These are phyloP conservation scores for Marsdenia floribunda DNA, from an alignment of 257 asterid species.

Conservation along the genomic window DNA sequence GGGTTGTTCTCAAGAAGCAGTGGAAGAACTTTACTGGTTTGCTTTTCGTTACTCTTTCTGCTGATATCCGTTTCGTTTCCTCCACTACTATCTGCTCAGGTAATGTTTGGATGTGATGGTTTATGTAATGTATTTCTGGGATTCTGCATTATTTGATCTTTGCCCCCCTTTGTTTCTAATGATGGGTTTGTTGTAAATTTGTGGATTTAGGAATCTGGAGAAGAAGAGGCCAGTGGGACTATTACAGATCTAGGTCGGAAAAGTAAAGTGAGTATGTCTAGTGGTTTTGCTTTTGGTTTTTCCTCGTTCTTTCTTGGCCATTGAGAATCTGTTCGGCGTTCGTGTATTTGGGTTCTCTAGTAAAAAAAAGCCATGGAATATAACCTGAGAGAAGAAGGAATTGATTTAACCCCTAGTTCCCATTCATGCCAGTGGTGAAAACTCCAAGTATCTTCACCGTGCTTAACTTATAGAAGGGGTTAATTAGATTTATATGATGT, in stretches of 20 bases:
- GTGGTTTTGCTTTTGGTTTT: constrained; percentile 4
- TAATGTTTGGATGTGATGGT: constrained; percentile 1
- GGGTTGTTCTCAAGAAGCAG: constrained; percentile 15
- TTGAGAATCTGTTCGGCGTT: neutral
- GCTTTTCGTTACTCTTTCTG: constrained; percentile 8
- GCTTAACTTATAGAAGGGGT: neutral
- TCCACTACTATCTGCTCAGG: constrained; percentile 27
- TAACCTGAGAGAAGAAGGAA: neutral
- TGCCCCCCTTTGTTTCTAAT: neutral
- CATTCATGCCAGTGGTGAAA: neutral
- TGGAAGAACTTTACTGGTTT: constrained; percentile 8
- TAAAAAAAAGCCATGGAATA: neutral
- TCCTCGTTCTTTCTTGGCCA: constrained; percentile 9
- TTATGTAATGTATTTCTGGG: neutral
- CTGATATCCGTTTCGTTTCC: constrained; percentile 8
- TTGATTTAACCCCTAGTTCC: neutral
- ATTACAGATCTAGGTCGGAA: constrained; percentile 62
- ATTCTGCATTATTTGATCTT: neutral
- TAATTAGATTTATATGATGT: neutral
- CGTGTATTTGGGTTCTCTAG: neutral
- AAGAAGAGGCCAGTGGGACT: constrained; percentile 29
- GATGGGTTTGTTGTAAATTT: constrained; percentile 2
- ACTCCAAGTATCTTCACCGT: neutral
- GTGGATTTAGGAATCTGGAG: constrained; percentile 39
- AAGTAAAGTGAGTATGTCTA: constrained; percentile 49